Evolutionary conservation across 2,329 filamentous ascomycete species (phyloP), one percentile per base, ranked within the genome.

Genomic region (Sclerotinia glacialis): DNA sequence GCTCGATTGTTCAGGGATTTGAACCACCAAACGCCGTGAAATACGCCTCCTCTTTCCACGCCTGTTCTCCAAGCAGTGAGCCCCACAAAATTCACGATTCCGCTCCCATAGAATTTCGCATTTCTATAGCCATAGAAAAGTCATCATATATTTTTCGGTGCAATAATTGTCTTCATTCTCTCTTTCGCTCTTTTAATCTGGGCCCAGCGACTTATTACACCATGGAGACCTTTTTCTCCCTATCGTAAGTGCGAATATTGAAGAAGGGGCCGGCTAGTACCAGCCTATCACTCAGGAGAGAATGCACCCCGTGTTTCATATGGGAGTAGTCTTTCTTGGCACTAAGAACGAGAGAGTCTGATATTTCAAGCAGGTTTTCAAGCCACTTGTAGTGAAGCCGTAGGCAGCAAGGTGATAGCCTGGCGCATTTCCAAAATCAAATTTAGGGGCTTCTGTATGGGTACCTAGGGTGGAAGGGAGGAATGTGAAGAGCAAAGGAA

Each of bases 401-500:
- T 58, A 31, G 40, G 62, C 18, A 18, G 40, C 18, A 58, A 58
- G 44, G 58, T 34, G 44, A 9, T 61, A 47, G 21, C 5, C 58
- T 16, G 42, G 26, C 18, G 42, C 26, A 37, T 44, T 60, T 14
- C 44, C 42, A n/a, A 58, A 58, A 21, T 40, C 31, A 34, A 58
- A 58, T 21, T 26, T 37, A 28, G 50, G 16, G 8, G 6, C 23
- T 58, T 58, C 28, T 2, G 21, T 37, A 52, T 63, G 23, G 47
- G n/a, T 63, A 28, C 18, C 47, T 5, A 64, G 28, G 53, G 28
- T n/a, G 31, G 16, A n/a, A 40, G 44, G 44, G 18, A 18, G 23
- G 31, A 49, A 60, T 18, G 23, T 52, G 63, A 65, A 60, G 53
- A 60, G 42, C 21, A 64, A 12, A 9, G 53, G 18, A 28, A 59